These are phyloP conservation scores for Phytophthora uliginosa DNA, from an alignment of 352 stramenopile species.

Conservation along the genomic window DNA sequence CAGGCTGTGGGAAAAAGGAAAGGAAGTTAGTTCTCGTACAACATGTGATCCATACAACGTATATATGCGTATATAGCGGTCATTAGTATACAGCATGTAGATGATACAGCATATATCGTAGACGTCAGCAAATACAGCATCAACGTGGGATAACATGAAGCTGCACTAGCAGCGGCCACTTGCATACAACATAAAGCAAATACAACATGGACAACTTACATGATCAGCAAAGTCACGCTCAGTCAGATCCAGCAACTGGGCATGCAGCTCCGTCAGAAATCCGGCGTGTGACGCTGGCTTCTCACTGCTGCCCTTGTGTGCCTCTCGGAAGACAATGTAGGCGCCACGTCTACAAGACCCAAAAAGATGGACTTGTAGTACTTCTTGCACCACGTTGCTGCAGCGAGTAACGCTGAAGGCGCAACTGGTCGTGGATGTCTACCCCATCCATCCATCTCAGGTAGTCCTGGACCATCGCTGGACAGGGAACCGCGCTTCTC, in stretches of 20 bases:
- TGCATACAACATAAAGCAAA: constrained; percentile 6
- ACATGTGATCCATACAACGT: background rate
- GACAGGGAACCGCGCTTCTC: background rate
- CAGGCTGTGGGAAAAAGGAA: no score
- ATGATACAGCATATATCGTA: background rate
- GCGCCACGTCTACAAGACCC: constrained; percentile 29
- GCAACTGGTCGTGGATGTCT: background rate
- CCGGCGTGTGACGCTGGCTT: constrained; percentile 6
- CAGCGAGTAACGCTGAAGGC: background rate
- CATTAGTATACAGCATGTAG: background rate
- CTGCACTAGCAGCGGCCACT: background rate
- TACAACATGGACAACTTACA: constrained; percentile 4
- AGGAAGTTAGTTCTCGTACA: background rate
- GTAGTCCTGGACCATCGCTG: constrained; percentile 3
- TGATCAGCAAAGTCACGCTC: constrained; percentile 1
- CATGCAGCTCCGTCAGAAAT: constrained; percentile 21
- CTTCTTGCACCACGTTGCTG: constrained; percentile 8
- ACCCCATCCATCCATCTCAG: background rate
- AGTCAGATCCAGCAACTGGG: constrained; percentile 5
- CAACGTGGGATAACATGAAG: background rate
- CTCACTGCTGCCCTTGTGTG: constrained; percentile 2
- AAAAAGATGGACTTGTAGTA: constrained; percentile 40
- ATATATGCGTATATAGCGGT: background rate
- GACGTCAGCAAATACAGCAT: no score
- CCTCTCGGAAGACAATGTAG: constrained; percentile 24